Evolutionary conservation across 2,329 filamentous ascomycete species (phyloP).

Genomic region (Neofusicoccum cordaticola): DNA sequence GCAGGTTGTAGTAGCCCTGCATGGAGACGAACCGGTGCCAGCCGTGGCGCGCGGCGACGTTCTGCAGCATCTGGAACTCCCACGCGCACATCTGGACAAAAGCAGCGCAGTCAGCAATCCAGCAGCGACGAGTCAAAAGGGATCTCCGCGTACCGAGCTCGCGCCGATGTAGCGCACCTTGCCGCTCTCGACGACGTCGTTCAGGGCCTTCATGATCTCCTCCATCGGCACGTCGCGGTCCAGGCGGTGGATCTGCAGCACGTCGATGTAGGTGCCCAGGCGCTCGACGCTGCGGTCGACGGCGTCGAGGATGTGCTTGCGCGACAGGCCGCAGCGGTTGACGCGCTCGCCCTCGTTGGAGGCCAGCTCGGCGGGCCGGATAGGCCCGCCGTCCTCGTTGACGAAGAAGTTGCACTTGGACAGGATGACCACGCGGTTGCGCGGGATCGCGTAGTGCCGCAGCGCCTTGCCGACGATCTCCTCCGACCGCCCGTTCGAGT

Average conservation of each 20-base stretch:
- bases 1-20: slow-evolving; percentile 47
- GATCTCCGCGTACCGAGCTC: slow-evolving; percentile 26
- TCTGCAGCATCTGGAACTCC: slow-evolving; percentile 47
- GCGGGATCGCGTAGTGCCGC: slow-evolving; percentile 27
- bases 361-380: too few species aligned
- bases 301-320: slow-evolving; percentile 41
- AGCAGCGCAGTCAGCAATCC: too few species aligned
- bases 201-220: slow-evolving; percentile 60
- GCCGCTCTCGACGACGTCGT: slow-evolving; percentile 48
- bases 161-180: slow-evolving; percentile 38
- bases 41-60: slow-evolving; percentile 40
- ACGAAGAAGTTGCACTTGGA: slow-evolving; percentile 25
- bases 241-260: slow-evolving; percentile 61
- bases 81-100: slow-evolving; percentile 40
- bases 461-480: slow-evolving; percentile 30
- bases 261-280: slow-evolving; percentile 61
- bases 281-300: slow-evolving; percentile 36
- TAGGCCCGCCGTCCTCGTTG: slow-evolving; percentile 25
- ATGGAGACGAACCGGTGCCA: slow-evolving; percentile 49
- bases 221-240: slow-evolving; percentile 54
- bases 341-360: slow-evolving; percentile 36
- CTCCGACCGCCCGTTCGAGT: slow-evolving; percentile 31
- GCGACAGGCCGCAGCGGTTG: slow-evolving; percentile 37
- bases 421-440: slow-evolving; percentile 30
- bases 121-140: too few species aligned